phyloP scores from a whole-genome alignment of 2,329 filamentous ascomycete genomes.

The Cladophialophora chaetospira region DNA sequence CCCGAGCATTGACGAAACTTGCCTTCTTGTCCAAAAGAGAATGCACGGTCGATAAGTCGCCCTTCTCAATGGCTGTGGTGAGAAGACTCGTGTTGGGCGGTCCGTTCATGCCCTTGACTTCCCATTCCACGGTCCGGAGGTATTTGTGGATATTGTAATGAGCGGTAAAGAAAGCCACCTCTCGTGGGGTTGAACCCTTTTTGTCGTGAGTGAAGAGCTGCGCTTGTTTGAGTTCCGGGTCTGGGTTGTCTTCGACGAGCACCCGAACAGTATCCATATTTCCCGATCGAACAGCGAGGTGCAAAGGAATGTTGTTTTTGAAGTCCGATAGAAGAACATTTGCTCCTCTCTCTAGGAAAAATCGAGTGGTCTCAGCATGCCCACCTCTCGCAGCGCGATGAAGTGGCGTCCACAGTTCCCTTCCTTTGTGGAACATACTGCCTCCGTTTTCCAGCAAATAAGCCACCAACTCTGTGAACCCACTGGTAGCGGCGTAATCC shows the following conservation, averaged over 20 bases:
- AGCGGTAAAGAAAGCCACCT: conserved; percentile 31
- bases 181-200: conserved; percentile 25
- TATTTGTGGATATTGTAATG: conserved; percentile 34
- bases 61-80: conserved; percentile 27
- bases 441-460: conserved; percentile 33
- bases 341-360: conserved; percentile 35
- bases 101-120: conserved; percentile 12
- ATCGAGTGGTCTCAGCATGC: conserved; percentile 35
- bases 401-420: conserved; percentile 35
- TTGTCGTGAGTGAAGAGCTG: conserved; percentile 25
- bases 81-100: conserved; percentile 16
- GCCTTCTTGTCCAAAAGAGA: conserved; percentile 13
- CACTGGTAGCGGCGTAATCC: conserved; percentile 31
- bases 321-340: conserved; percentile 34
- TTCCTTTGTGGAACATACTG: conserved; percentile 35
- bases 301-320: conserved; percentile 25
- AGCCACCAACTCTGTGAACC: conserved; percentile 23
- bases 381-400: conserved; percentile 36
- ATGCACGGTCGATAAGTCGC: conserved; percentile 18
- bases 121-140: conserved; percentile 26
- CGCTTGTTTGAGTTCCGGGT: conserved; percentile 11
- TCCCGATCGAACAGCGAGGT: conserved; percentile 30
- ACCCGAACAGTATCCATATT: conserved; percentile 20
- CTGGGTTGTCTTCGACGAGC: conserved; percentile 26
- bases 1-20: conserved; percentile 15